Evolutionary conservation across 1,139 yeast genomes (phyloP).

Genomic region (Suhomyces atakaporum): DNA sequence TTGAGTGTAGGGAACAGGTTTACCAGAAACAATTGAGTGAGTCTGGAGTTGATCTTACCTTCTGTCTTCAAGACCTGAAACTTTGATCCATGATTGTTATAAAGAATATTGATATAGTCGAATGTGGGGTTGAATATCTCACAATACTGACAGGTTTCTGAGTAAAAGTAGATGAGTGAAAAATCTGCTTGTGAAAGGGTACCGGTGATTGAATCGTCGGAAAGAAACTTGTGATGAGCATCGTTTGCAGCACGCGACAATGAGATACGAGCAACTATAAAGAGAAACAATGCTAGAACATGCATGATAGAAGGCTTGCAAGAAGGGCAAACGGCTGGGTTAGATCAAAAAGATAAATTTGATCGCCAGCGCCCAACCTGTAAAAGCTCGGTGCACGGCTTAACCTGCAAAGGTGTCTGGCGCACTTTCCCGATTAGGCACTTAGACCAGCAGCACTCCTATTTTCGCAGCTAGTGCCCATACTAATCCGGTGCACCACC

Average conservation of each 20-base stretch:
- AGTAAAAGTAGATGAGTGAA: constrained; percentile 45
- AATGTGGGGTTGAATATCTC: constrained; percentile 37
- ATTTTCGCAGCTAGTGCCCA: constrained; percentile 11
- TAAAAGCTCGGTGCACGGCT: not conserved
- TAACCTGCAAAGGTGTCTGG: not conserved
- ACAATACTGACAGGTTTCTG: constrained; percentile 43
- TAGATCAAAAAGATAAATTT: constrained; percentile 8
- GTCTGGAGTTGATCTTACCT: constrained; percentile 25
- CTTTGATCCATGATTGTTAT: constrained; percentile 21
- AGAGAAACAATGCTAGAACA: not conserved
- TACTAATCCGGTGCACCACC: not conserved
- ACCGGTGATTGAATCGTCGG: constrained; percentile 20
- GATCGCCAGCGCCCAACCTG: not conserved
- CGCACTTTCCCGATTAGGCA: constrained; percentile 7
- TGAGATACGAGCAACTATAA: not conserved
- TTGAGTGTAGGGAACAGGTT: constrained; percentile 36
- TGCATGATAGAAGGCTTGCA: not conserved
- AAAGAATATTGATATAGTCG: constrained; percentile 32
- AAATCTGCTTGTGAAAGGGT: constrained; percentile 26
- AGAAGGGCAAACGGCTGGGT: not conserved
- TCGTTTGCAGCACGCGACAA: constrained; percentile 1
- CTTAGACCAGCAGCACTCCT: constrained; percentile 10
- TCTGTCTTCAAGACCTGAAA: constrained; percentile 38
- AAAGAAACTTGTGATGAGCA: constrained; percentile 19
- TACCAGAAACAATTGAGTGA: constrained; percentile 30